A percentile compares a stretch with the other conserved stretches of the same genome.
Conservation (phyloP, 2,329 filamentous ascomycete species). For the Volutella citrinella region DNA sequence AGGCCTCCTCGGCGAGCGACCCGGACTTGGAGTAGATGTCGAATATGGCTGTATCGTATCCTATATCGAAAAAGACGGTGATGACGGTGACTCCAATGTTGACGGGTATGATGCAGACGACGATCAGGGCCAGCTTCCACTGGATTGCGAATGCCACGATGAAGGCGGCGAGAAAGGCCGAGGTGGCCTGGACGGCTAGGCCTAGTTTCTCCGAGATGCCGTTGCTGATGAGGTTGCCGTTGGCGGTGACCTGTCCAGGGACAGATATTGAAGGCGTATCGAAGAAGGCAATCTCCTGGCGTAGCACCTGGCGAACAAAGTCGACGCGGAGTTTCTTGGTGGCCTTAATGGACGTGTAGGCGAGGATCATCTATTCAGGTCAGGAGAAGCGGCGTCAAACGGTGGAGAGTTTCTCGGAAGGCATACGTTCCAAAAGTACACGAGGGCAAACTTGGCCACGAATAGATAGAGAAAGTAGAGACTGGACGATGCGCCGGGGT, state of each 20-base stretch:
- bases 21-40: conserved; percentile 40
- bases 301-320: conserved; percentile 35
- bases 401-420: not conserved
- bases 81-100: conserved; percentile 39
- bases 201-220: conserved; percentile 46
- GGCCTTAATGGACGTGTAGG: conserved; percentile 35
- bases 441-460: conserved; percentile 50
- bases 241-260: conserved; percentile 45
- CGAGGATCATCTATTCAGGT: conserved; percentile 31
- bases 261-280: conserved; percentile 45
- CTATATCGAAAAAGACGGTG: conserved; percentile 38
- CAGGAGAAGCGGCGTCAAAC: not conserved
- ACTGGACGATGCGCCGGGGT: conserved; percentile 25
- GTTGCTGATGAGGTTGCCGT: conserved; percentile 42
- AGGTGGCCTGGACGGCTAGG: conserved; percentile 37
- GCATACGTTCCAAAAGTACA: conserved; percentile 51
- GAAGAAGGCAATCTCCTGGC: conserved; percentile 56
- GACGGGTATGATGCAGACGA: conserved; percentile 43
- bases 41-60: conserved; percentile 42
- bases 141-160: conserved; percentile 38
- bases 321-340: conserved; percentile 35
- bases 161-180: conserved; percentile 39
- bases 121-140: conserved; percentile 42
- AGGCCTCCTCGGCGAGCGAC: conserved; percentile 46
- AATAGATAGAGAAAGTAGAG: conserved; percentile 59